Evolutionary conservation across 495 filamentous ascomycete species (phyloP), one percentile per base, ranked within the genome.

Genomic region (Trichoderma orchidacearum): DNA sequence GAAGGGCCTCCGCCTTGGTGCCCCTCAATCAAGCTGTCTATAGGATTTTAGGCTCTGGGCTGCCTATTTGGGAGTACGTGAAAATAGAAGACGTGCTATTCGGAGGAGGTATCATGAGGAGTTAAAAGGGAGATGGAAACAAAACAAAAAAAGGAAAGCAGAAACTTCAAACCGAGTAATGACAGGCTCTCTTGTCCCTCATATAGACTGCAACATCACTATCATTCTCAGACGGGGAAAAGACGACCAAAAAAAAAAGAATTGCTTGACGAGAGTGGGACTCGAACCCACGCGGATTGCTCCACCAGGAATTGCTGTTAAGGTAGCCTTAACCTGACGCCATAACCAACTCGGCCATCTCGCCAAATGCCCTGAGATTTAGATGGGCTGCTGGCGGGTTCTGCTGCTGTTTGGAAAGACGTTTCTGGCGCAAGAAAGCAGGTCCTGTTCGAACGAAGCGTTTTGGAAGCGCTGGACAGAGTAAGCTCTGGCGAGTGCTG

Each of bases 231-330:
- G 21, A 27, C 41, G 18, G 12, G 3, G 7, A 2, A 27, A 27
- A 27, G 15, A 17, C 23, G 0, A 25, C 5, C 41, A 48, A 48
- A 48, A 48, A 48, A 48, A 45, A 23, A 45, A 48, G 41, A 48
- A 48, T 23, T 25, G 5, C 41, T 54, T 66, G 66, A 68, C 61
- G 56, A 60, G 60, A 62, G 68, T 70, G 68, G 68, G 68, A 70
- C 64, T 70, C 68, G 68, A 70, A 70, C 68, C 68, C 66, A 70
- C 66, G 68, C 65, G 62, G 63, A 65, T 70, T 70, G 63, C 64
- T 67, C 67, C 64, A 66, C 60, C 41, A 48, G 41, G 41, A 48
- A 48, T 48, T 48, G 41, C 41, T 48, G 41, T 48, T 48, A 48
- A 48, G 41, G 41, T 48, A 48, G 41, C 41, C 41, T 48, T 48